Base-by-base conservation (phyloP, 805 yeast genomes). In the Yarrowia sp. region DNA sequence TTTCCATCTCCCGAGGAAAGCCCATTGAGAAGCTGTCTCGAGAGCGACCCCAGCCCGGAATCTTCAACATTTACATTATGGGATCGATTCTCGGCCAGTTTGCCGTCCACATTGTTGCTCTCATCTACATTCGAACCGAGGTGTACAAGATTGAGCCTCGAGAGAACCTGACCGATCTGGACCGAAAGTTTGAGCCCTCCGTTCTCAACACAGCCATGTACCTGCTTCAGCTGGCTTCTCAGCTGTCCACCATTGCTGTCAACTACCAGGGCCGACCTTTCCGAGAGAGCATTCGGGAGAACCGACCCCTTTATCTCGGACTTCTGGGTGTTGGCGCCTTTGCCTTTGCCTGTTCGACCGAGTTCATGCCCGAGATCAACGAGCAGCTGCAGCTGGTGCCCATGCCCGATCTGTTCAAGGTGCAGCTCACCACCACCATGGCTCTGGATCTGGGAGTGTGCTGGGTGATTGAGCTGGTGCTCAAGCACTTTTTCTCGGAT, bases 191-290 rank as follows among this genome's bases (percentile, higher is more conserved):
- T 72, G 75, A 80, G 63, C 99, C 99, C 51, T 91, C 98, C 3
- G 81, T 95, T 73, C 83, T 95, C 75, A 95, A 95, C 79, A 93
- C 98, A 41, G 98, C 97, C 72, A 92, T 95, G 81, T 95, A 92
- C 78, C 82, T 95, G 75, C 83, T 95, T 65, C 98, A 92, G 77
- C 82, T 95, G 72, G 93, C 96, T 19, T 98, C 95, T 80, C 97
- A 95, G 77, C 96, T 95, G 62, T 90, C 98, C 16, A 95, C 99
- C 0, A 95, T 92, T 80, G 97, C 97, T 21, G 97, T 95, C 66
- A 95, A 95, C 79, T 95, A 95, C 77, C 96, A 91, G 79, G 99
- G 99, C 64, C 86, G 89, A 70, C 99, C 99, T 65, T 95, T 95
- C 80, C 88, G 96, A 76, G 97, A 95, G 78, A 85, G 90, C 65